Evolutionary conservation across 441 rosid genomes (phyloP), one percentile per base, ranked within the genome.

Genomic region (Metrosideros polymorpha): DNA sequence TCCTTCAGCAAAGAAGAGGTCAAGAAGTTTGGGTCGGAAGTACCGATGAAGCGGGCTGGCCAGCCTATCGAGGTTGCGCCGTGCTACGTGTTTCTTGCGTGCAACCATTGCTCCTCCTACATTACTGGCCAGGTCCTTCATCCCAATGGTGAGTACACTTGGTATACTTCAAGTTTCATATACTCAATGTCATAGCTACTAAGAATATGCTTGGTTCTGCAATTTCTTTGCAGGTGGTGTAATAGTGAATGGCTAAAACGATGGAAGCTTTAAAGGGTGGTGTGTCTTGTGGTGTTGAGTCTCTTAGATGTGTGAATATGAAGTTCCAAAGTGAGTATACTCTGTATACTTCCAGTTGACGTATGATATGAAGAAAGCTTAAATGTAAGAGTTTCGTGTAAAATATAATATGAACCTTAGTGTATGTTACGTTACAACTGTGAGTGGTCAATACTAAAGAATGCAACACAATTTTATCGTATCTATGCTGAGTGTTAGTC

Each of bases 1-100:
- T 93, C 98, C 0, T 94, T 95, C 84, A 85, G 84, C 12, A 91
- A 93, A 15, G 96, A 96, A 13, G 92, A 91, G 88, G 87, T 85
- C 32, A 87, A 88, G 8, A 77, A 87, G 30, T 94, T 94, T 57
- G 98, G 98, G 5, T 88, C 88, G 13, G 86, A 93, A 45, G 92
- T 91, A 53, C 98, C 97, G 0, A 92, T 96, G 96, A 88, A 92
- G 79, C 92, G 98, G 89, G 97, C 96, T 0, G 96, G 94, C 3
- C 98, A 95, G 92, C 98, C 97, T 10, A 83, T 86, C 14, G 99
- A 95, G 88, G 92, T 97, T 3, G 96, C 98, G 1, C 95, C 97
- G 4, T 90, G 89, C 27, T 95, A 88, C 84, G 96, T 95, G 76
- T 97, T 97, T 91, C 93, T 96, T 19, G 98, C 97, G 12, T 93